Conservation (phyloP, 345 rosid species). For the Draba incana region DNA sequence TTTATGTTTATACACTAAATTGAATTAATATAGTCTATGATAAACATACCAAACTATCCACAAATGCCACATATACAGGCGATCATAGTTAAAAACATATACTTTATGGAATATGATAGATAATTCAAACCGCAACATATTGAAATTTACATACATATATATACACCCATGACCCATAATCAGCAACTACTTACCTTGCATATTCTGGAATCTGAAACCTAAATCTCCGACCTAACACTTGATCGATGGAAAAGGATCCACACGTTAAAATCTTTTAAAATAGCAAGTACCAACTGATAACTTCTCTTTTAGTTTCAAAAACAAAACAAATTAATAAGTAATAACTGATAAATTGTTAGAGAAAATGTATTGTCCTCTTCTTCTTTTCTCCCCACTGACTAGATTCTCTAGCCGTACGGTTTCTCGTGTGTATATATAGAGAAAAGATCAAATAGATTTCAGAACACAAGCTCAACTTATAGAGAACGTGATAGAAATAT, state of each 20-base stretch:
- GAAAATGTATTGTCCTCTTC: background rate
- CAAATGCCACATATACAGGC: background rate
- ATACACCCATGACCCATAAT: background rate
- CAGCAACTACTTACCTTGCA: slow-evolving; percentile 14
- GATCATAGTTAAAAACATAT: background rate
- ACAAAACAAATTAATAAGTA: background rate
- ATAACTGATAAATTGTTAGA: background rate
- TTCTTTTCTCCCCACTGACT: background rate
- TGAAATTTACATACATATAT: background rate
- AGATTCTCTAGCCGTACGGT: slow-evolving; percentile 36
- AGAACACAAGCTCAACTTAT: slow-evolving; percentile 33
- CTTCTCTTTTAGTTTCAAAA: too few relatives aligned
- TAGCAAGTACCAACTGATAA: background rate
- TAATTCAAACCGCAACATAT: slow-evolving; percentile 1
- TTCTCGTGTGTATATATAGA: slow-evolving; percentile 32
- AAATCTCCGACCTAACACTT: slow-evolving; percentile 4
- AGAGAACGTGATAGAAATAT: background rate
- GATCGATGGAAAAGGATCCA: background rate
- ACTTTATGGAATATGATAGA: background rate
- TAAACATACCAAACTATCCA: background rate
- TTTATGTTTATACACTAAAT: background rate
- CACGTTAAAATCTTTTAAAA: background rate
- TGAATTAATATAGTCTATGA: background rate
- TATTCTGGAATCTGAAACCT: slow-evolving; percentile 14
- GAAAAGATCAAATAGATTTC: slow-evolving; percentile 18